These are phyloP conservation scores for Clathrospora elynae DNA, from an alignment of 2,329 filamentous ascomycete species.

Conservation along the genomic window DNA sequence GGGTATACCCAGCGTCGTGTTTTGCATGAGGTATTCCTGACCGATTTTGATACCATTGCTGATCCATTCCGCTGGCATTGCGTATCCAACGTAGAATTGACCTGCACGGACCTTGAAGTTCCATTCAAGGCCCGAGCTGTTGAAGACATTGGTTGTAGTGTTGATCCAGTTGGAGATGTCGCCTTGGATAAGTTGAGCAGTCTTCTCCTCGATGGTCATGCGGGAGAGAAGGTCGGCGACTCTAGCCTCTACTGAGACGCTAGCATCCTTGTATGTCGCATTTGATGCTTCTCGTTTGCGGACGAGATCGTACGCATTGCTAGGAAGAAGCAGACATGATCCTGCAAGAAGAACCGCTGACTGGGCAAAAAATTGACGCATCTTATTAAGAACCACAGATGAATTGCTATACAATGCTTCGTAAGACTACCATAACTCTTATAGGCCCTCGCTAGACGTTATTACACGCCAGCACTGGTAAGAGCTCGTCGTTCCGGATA, in stretches of 20 bases:
- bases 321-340: constrained; percentile 18
- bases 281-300: constrained; percentile 37
- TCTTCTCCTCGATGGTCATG: constrained; percentile 78
- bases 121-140: constrained; percentile 67
- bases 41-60: constrained; percentile 66
- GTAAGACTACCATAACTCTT: constrained; percentile 11
- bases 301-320: constrained; percentile 31
- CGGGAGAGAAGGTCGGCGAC: constrained; percentile 70
- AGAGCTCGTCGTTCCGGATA: constrained; percentile 15
- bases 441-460: constrained; percentile 14
- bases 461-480: too few species aligned
- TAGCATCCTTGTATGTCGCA: constrained; percentile 65
- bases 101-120: constrained; percentile 71
- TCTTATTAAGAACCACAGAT: constrained; percentile 9
- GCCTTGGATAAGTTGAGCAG: constrained; percentile 65
- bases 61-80: constrained; percentile 67
- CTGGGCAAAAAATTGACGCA: constrained; percentile 18
- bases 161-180: constrained; percentile 77
- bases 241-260: constrained; percentile 65
- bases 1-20: constrained; percentile 70
- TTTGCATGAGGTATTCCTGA: constrained; percentile 71
- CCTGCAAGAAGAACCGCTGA: constrained; percentile 24
- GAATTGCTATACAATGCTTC: not conserved
- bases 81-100: constrained; percentile 73
- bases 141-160: constrained; percentile 68